Conservation (phyloP, 2,329 filamentous ascomycete genomes). For the Aspergillus thermomutatus region DNA sequence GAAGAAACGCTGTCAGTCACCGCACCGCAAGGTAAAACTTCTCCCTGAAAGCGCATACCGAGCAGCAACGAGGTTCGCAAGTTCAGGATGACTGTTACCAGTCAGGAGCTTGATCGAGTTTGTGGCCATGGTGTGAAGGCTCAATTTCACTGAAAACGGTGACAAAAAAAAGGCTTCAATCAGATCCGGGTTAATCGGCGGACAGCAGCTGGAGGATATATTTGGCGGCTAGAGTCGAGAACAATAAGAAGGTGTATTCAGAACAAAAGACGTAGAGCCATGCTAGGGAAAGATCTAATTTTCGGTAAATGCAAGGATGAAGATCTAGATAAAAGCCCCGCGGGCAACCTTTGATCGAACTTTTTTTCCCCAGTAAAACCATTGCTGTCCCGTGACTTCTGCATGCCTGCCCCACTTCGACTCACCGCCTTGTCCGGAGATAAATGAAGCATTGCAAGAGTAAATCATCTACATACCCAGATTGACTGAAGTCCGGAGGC, state of each 20-base stretch:
- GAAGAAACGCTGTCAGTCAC: constrained; percentile 12
- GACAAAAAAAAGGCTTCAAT: neutral
- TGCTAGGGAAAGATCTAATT: neutral
- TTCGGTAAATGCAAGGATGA: neutral
- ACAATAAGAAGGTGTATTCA: neutral
- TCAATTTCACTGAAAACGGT: neutral
- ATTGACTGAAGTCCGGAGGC: neutral
- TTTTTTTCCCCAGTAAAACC: constrained; percentile 18
- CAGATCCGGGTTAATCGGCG: neutral
- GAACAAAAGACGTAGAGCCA: neutral
- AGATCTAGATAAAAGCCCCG: constrained; percentile 5
- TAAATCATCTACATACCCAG: neutral
- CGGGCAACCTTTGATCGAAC: constrained; percentile 2
- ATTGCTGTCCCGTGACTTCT: constrained; percentile 10
- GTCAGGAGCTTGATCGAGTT: constrained; percentile 74
- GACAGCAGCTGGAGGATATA: constrained; percentile 4
- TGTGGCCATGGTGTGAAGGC: constrained; percentile 55
- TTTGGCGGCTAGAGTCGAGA: constrained; percentile 1
- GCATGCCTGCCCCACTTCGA: neutral
- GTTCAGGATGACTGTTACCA: constrained; percentile 70
- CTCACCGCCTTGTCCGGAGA: constrained; percentile 9
- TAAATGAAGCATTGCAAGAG: neutral
- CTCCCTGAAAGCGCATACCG: constrained; percentile 46
- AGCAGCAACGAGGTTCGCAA: constrained; percentile 66
- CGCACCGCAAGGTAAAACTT: constrained; percentile 1